Percentiles rank a stretch among this genome's conserved stretches.
Conservation (phyloP, 805 yeast genomes). For the Ogataea thermomethanolica region DNA sequence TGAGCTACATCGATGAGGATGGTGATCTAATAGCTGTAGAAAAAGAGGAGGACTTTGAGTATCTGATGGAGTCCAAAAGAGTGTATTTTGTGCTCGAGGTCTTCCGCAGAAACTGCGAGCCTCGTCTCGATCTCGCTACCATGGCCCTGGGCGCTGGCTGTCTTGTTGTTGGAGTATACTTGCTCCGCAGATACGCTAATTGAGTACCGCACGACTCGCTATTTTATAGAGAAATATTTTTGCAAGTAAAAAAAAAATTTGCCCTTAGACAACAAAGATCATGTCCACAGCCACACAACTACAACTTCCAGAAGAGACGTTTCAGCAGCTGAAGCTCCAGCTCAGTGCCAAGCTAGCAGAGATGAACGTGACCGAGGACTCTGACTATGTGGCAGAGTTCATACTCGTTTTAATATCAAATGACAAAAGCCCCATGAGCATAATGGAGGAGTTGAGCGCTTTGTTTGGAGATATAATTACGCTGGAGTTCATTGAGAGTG, state of each 20-base stretch:
- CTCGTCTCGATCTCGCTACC: slow-evolving; percentile 1
- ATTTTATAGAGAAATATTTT: background rate
- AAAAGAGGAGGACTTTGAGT: slow-evolving; percentile 34
- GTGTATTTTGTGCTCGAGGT: slow-evolving; percentile 18
- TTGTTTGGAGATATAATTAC: slow-evolving; percentile 62
- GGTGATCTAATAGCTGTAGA: slow-evolving; percentile 34
- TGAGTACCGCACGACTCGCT: slow-evolving; percentile 1
- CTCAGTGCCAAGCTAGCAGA: slow-evolving; percentile 40
- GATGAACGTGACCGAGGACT: slow-evolving; percentile 47
- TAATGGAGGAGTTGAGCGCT: slow-evolving; percentile 55
- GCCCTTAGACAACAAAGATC: slow-evolving; percentile 13
- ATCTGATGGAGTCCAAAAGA: slow-evolving; percentile 18
- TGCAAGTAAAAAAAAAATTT: slow-evolving; percentile 10
- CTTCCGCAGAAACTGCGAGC: background rate
- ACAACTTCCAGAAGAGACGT: slow-evolving; percentile 33
- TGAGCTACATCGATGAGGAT: slow-evolving; percentile 39
- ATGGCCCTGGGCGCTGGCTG: slow-evolving; percentile 3
- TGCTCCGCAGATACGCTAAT: slow-evolving; percentile 2
- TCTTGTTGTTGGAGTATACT: background rate
- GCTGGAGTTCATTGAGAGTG: slow-evolving; percentile 50
- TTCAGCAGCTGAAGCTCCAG: slow-evolving; percentile 40
- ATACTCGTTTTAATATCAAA: slow-evolving; percentile 68
- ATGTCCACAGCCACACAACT: slow-evolving; percentile 8
- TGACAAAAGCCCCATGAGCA: slow-evolving; percentile 58
- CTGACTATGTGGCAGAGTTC: slow-evolving; percentile 67